Evolutionary conservation across 2,329 filamentous ascomycete genomes (phyloP), one percentile per base, ranked within the genome.

Genomic region (Chalaropsis thielavioides): DNA sequence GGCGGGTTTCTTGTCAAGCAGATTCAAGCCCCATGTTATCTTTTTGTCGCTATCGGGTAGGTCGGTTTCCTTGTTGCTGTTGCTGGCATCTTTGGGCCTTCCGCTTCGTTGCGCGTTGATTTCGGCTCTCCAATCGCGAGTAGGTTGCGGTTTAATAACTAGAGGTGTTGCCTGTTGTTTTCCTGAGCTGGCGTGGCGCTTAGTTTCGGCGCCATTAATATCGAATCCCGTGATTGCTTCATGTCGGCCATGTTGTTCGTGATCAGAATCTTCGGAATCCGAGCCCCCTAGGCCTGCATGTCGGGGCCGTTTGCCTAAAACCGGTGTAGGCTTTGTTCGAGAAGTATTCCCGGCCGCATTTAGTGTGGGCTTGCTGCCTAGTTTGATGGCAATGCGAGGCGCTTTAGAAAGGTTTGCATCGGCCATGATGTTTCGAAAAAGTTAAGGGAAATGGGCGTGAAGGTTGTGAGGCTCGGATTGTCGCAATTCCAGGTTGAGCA

Each of bases 11-110:
- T 61, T 64, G 40, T 68, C 46, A 3, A 65, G 43, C 27, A 66
- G 11, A 54, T 70, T 72, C 40, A 83, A 70, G 0, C 80, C 81
- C 78, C 79, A 82, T 71, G 75, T 85, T 19, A 89, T 76, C 15
- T 79, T 79, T 61, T 80, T 75, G 62, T 81, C 77, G 62, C 77
- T 74, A 67, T 82, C 79, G 11, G 78, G 75, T 2, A n/a, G 15
- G 49, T 59, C 60, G 54, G 60, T 31, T 15, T 59, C 44, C n/a
- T 59, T 17, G 62, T 49, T 31, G 31, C 19, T 15, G 44, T 65
- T 38, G 4, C 8, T 58, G 46, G 19, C 46, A 7, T 17, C n/a
- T 4, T 3, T 31, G n/a, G 54, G 27, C 13, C 31, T 58, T 1
- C 5, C 10, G 17, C 38, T 38, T 49, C 49, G 54, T 41, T 40